These are phyloP conservation scores for Craterostigma plantagineum DNA, from an alignment of 257 asterid genomes.

Conservation along the genomic window DNA sequence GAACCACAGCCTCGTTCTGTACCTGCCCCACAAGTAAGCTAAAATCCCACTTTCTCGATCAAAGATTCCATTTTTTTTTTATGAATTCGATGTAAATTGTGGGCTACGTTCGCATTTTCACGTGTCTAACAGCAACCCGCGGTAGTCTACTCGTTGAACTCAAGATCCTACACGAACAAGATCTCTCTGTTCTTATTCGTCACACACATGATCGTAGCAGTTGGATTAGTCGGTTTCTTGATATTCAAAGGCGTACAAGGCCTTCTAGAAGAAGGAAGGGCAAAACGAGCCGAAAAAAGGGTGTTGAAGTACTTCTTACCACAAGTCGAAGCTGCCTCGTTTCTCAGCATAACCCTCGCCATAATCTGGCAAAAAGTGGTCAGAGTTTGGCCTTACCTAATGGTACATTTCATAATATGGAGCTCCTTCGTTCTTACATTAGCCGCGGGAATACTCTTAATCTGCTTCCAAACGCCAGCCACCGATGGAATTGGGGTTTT, in stretches of 20 bases:
- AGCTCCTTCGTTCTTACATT: constrained; percentile 52
- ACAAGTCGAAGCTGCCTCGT: constrained; percentile 72
- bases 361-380: constrained; percentile 79
- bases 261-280: constrained; percentile 34
- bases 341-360: constrained; percentile 73
- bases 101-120: constrained; percentile 1
- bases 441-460: constrained; percentile 65
- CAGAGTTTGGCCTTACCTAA: constrained; percentile 67
- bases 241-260: constrained; percentile 63
- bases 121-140: constrained; percentile 26
- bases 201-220: constrained; percentile 38
- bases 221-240: constrained; percentile 60
- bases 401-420: constrained; percentile 84
- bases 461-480: constrained; percentile 76
- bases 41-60: not conserved
- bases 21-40: not conserved
- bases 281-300: constrained; percentile 28
- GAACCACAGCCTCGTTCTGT: constrained; percentile 4
- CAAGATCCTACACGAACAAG: constrained; percentile 83
- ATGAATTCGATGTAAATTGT: too few relatives aligned
- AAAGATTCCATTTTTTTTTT: not conserved
- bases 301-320: constrained; percentile 56
- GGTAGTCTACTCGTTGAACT: constrained; percentile 29
- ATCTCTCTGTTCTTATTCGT: constrained; percentile 59
- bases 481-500: constrained; percentile 63